Conservation (phyloP, 1,139 yeast species). For the Hansenula sp. region DNA sequence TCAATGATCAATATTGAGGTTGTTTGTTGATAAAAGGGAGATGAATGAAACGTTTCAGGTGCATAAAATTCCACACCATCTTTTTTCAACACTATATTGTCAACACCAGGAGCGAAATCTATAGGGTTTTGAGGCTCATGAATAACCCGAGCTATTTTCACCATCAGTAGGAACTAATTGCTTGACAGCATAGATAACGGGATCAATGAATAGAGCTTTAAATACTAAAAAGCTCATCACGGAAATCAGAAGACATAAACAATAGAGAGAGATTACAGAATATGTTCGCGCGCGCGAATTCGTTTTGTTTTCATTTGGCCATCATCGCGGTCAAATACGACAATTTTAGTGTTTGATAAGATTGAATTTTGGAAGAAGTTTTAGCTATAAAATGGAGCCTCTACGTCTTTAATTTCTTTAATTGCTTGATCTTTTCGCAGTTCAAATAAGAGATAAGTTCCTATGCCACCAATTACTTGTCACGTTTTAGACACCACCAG, state of each 20-base stretch:
- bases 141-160: constrained; percentile 7
- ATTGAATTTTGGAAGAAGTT: background rate
- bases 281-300: background rate
- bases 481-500: constrained; percentile 82
- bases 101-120: constrained; percentile 34
- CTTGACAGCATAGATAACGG: too few species aligned
- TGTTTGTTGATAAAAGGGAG: constrained; percentile 25
- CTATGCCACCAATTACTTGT: constrained; percentile 67
- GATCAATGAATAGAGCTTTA: background rate
- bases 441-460: background rate
- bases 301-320: constrained; percentile 3
- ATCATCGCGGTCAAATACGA: constrained; percentile 1
- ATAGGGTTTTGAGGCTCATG: constrained; percentile 5
- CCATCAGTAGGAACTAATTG: constrained; percentile 1
- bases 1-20: constrained; percentile 32
- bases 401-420: background rate
- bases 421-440: background rate
- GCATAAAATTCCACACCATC: constrained; percentile 28
- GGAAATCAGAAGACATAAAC: too few species aligned
- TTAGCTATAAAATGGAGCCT: too few species aligned
- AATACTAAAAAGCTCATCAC: background rate
- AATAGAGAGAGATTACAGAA: too few species aligned
- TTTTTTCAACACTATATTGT: constrained; percentile 27
- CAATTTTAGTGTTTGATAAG: background rate
- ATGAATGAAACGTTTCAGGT: constrained; percentile 32